Conservation (phyloP, 2,329 filamentous ascomycete genomes). For the Thielaviopsis euricoi region DNA sequence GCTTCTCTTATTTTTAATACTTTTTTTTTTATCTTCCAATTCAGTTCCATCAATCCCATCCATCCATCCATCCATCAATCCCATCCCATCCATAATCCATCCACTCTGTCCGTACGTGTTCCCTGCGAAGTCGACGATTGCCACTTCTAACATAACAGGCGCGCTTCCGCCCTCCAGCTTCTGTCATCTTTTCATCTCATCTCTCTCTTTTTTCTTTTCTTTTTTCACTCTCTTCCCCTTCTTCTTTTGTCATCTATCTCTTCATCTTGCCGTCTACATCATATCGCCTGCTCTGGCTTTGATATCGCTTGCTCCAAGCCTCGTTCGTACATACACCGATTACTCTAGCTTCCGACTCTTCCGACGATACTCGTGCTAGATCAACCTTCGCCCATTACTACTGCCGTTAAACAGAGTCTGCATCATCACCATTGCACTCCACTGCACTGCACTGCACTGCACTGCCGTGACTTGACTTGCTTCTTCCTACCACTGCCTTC, state of each 20-base stretch:
- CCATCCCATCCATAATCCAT: background rate
- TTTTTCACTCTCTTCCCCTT: background rate
- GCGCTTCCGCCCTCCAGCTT: background rate
- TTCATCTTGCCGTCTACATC: background rate
- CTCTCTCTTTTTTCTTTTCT: background rate
- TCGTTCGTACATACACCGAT: too few species aligned
- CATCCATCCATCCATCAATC: background rate
- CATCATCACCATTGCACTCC: too few species aligned
- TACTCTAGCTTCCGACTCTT: background rate
- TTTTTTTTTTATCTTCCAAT: background rate
- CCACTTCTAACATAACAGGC: background rate
- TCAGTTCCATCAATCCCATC: background rate
- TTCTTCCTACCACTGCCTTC: background rate
- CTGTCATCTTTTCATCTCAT: background rate
- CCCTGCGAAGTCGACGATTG: background rate
- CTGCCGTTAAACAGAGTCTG: too few species aligned
- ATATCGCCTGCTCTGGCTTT: background rate
- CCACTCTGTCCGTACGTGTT: background rate
- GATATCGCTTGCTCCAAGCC: background rate
- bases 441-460: too few species aligned
- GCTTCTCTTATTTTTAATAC: background rate
- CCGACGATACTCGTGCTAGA: background rate
- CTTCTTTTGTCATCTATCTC: background rate
- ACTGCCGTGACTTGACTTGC: constrained; percentile 9
- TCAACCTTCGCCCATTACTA: background rate